A percentile compares a stretch with the other conserved stretches of the same genome.
These are phyloP conservation scores for Metschnikowia picachoensis DNA, from an alignment of 805 yeast genomes.

Conservation along the genomic window DNA sequence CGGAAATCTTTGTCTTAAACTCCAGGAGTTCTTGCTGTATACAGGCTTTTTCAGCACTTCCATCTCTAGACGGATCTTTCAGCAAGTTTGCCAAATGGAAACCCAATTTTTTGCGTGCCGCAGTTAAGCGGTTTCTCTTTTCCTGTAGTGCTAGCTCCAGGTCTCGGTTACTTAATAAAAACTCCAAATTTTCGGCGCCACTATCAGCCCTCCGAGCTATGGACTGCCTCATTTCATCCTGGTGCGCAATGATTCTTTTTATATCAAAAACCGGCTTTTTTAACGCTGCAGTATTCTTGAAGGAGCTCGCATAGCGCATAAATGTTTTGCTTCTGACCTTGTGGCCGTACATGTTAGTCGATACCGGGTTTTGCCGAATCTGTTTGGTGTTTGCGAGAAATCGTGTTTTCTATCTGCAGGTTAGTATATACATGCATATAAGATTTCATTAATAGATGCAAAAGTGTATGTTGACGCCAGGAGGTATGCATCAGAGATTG, in stretches of 20 bases:
- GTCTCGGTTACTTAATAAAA: conserved; percentile 24
- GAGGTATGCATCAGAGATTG: no score
- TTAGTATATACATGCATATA: no score
- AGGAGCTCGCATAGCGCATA: conserved; percentile 14
- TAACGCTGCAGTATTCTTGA: conserved; percentile 17
- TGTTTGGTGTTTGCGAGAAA: not conserved
- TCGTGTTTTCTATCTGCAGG: not conserved
- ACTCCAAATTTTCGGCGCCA: conserved; percentile 21
- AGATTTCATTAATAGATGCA: no score
- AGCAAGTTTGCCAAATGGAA: conserved; percentile 23
- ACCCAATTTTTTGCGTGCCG: conserved; percentile 27
- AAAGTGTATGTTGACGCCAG: no score
- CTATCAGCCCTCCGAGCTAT: conserved; percentile 26
- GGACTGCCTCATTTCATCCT: conserved; percentile 24
- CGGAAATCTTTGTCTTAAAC: conserved; percentile 25
- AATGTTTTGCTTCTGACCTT: conserved; percentile 1
- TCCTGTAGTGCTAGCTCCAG: conserved; percentile 21
- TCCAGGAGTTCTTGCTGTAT: conserved; percentile 18
- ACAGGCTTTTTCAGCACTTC: conserved; percentile 10
- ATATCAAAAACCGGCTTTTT: conserved; percentile 15
- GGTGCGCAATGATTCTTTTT: conserved; percentile 12
- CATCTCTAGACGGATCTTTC: conserved; percentile 9
- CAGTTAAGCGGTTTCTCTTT: conserved; percentile 25
- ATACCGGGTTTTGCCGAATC: no score
- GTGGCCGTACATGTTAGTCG: not conserved